Evolutionary conservation across 805 yeast species (phyloP).

Genomic region (Saccharomycopsis lassenensis): DNA sequence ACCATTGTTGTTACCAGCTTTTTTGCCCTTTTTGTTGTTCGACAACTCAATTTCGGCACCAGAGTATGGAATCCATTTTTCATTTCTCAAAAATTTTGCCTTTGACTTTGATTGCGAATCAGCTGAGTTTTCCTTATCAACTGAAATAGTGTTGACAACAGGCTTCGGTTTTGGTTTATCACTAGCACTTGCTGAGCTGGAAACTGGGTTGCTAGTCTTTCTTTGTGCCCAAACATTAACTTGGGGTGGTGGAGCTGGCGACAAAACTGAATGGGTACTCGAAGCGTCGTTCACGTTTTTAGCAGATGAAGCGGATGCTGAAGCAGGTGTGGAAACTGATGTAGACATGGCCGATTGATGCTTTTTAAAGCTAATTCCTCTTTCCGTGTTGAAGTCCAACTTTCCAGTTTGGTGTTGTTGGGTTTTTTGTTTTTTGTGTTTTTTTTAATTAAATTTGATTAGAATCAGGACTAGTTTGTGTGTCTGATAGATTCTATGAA

Average conservation of each 20-base stretch:
- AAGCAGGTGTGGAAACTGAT: not conserved
- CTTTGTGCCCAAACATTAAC: slow-evolving; percentile 15
- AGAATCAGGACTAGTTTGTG: no score
- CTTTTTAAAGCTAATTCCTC: no score
- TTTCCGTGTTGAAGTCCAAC: not conserved
- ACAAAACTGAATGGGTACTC: slow-evolving; percentile 11
- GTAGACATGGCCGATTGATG: not conserved
- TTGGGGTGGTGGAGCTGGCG: slow-evolving; percentile 18
- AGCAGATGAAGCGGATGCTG: not conserved
- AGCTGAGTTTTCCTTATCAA: not conserved
- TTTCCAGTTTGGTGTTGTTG: no score
- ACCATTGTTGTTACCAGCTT: not conserved
- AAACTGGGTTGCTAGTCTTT: slow-evolving; percentile 2
- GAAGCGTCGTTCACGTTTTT: not conserved
- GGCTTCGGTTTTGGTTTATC: no score
- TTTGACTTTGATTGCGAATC: slow-evolving; percentile 1
- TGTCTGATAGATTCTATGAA: no score
- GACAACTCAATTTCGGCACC: slow-evolving; percentile 17
- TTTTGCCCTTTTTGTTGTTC: slow-evolving; percentile 7
- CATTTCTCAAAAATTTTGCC: slow-evolving; percentile 9
- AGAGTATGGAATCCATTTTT: slow-evolving; percentile 18
- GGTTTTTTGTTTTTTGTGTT: no score
- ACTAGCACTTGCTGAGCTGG: not conserved
- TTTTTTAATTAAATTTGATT: no score
- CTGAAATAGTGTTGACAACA: not conserved